Evolutionary conservation across 257 asterid genomes (phyloP), one percentile per base, ranked within the genome.

Genomic region (Handroanthus guayacan): DNA sequence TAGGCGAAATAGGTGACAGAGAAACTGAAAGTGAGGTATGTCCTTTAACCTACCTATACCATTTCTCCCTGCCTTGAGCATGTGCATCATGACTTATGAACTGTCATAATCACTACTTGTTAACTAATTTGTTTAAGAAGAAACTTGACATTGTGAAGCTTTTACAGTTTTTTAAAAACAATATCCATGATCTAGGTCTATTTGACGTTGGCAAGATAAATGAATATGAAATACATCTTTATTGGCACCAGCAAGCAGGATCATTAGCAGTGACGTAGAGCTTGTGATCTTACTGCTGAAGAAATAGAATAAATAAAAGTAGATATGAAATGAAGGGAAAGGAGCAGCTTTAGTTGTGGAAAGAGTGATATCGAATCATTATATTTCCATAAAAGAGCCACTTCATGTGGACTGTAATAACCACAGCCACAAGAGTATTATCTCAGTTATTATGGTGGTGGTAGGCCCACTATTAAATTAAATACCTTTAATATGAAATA

Each of bases 11-110:
- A 84, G 99, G 99, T 50, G 99, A 95, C 69, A 87, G 93, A 76
- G 99, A 93, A 71, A 93, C 98, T 79, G 99, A 95, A 84, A 89
- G 83, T 78, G 99, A 93, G 98, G 99, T 95, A 86, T 45, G 58
- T 16, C 3, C 20, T 13, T 70, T 75, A 69, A 61, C 70, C 67
- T 67, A 69, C 14, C 17, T 60, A 25, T 25, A 25, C 31, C 1
- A 25, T 25, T 62, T 14, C 66, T 14, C 55, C 20, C 57, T 57
- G 60, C 39, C 67, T 36, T 44, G 69, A 55, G 74, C 83, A 74
- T 55, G 76, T 43, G 20, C 63, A 44, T 51, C 80, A 3, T 62
- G 70, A 65, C 43, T 61, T 34, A 13, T 9, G 25, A 25, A 25
- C 31, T 25, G 31, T 25, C 1, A 25, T 25, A 25, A 1, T 0